phyloP scores from a whole-genome alignment of 306 rosid genomes.

The Casuarina cunninghamiana region DNA sequence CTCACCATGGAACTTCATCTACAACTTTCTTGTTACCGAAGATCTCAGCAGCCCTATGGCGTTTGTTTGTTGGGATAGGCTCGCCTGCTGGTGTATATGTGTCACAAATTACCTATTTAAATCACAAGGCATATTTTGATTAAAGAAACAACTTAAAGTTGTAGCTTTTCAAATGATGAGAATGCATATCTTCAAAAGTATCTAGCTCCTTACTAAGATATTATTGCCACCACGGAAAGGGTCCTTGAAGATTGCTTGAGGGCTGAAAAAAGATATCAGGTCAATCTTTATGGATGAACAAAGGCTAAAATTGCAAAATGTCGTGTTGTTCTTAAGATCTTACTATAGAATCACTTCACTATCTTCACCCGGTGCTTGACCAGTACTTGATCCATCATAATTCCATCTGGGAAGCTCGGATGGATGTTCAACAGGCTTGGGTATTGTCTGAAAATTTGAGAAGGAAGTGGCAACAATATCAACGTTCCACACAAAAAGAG shows the following conservation, averaged over 20 bases:
- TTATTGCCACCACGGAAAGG: conserved; percentile 99
- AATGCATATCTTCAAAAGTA: conserved; percentile 21
- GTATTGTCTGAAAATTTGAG: conserved; percentile 61
- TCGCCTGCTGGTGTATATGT: conserved; percentile 85
- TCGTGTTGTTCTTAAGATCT: conserved; percentile 38
- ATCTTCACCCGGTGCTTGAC: conserved; percentile 98
- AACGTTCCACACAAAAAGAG: conserved; percentile 7
- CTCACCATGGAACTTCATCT: conserved; percentile 84
- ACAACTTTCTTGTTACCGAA: conserved; percentile 73
- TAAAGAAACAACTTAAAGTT: neutral
- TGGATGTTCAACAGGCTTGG: conserved; percentile 89
- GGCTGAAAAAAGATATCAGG: conserved; percentile 46
- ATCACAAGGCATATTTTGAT: conserved; percentile 26
- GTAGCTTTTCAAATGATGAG: neutral
- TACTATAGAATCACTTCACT: conserved; percentile 99
- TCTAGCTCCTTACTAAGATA: conserved; percentile 69
- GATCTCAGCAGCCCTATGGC: conserved; percentile 82
- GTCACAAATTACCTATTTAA: conserved; percentile 80
- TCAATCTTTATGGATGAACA: conserved; percentile 25
- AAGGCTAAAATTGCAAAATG: neutral
- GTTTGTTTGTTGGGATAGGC: conserved; percentile 97
- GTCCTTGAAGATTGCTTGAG: conserved; percentile 93
- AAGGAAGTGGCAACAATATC: conserved; percentile 17
- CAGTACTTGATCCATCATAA: conserved; percentile 98
- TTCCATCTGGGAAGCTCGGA: conserved; percentile 99